Evolutionary conservation across 129 eudicot species (phyloP).

Genomic region (Sambucus nigra): DNA sequence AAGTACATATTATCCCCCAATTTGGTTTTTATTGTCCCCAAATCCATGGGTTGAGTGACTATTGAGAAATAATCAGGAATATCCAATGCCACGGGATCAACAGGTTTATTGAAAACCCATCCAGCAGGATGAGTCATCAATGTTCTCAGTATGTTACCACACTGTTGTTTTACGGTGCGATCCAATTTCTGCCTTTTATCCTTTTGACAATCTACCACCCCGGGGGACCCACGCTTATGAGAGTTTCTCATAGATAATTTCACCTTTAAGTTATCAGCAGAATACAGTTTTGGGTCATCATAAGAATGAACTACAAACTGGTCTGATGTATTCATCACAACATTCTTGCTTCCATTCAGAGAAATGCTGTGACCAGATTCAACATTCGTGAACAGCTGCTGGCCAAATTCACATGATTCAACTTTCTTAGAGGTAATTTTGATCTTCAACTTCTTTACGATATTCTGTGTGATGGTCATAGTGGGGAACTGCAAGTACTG

Average conservation of each 20-base stretch:
- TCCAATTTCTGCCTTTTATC: conserved; percentile 59
- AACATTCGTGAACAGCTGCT: conserved; percentile 3
- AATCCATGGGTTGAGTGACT: conserved; percentile 68
- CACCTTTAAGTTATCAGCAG: conserved; percentile 13
- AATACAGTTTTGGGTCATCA: not conserved
- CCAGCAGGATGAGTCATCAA: conserved; percentile 35
- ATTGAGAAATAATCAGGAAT: conserved; percentile 63
- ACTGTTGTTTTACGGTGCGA: conserved; percentile 21
- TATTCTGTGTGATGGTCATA: conserved; percentile 16
- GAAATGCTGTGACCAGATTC: conserved; percentile 1
- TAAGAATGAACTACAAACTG: not conserved
- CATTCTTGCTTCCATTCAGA: conserved; percentile 4
- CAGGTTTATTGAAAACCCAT: conserved; percentile 40
- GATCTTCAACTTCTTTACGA: conserved; percentile 22
- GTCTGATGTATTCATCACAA: no score
- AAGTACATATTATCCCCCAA: conserved; percentile 33
- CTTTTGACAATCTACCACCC: conserved; percentile 15
- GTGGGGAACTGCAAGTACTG: not conserved
- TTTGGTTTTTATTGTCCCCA: conserved; percentile 51
- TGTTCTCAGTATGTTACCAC: conserved; percentile 36
- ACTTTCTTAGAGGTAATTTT: conserved; percentile 19
- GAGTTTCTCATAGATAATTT: conserved; percentile 25
- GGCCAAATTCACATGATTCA: conserved; percentile 7
- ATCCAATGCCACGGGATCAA: conserved; percentile 41
- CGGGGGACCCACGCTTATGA: conserved; percentile 35